A percentile compares a stretch with the other conserved stretches of the same genome.
phyloP scores from a whole-genome alignment of 169 alveolate species.

The Condylostoma magnum region DNA sequence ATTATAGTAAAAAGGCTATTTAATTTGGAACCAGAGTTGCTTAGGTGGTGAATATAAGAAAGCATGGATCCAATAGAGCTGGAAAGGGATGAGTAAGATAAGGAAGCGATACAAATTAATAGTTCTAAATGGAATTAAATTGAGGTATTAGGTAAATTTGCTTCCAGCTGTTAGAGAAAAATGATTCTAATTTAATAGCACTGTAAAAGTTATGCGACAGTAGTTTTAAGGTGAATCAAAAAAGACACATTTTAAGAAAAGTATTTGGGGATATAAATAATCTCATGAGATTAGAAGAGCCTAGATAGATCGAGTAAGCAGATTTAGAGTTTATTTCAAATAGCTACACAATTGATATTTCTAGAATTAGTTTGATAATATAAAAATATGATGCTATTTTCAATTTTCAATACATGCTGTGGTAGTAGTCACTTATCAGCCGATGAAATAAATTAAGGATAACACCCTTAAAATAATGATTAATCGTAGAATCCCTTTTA shows the following conservation, averaged over 20 bases:
- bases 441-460: no score
- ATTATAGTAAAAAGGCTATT: conserved; percentile 80
- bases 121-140: neutral
- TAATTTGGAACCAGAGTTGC: conserved; percentile 86
- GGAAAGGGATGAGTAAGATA: conserved; percentile 58
- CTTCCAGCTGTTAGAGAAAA: neutral
- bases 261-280: conserved; percentile 8
- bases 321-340: no score
- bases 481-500: no score
- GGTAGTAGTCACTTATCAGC: no score
- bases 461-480: no score
- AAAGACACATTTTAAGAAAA: conserved; percentile 23
- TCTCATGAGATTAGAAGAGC: no score
- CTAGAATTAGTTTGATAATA: no score
- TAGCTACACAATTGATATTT: no score
- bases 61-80: conserved; percentile 78
- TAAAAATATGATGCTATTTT: no score
- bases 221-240: neutral
- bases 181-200: neutral
- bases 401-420: no score
- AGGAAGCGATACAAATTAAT: neutral
- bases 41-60: conserved; percentile 63
- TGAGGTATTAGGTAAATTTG: conserved; percentile 5
- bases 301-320: no score
- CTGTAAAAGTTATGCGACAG: neutral